Conservation (phyloP, 768 basidiomycete species). For the Agrocybe chaxingu region DNA sequence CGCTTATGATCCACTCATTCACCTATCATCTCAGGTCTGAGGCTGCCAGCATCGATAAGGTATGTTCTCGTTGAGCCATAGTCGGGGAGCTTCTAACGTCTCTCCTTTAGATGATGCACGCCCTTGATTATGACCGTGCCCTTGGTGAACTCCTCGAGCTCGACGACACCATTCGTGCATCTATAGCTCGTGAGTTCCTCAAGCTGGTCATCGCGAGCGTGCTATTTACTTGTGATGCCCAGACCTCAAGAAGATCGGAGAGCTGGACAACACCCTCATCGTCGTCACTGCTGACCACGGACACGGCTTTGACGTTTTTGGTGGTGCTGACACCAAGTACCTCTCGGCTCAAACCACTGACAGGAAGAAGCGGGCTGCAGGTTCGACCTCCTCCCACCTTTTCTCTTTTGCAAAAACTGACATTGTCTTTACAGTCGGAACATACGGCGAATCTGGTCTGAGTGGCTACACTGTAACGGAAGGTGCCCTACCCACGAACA, state of each 20-base stretch:
- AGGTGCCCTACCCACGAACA: constrained; percentile 35
- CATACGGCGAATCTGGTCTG: constrained; percentile 34
- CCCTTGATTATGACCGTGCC: constrained; percentile 43
- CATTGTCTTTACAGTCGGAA: constrained; percentile 26
- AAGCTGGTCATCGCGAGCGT: not conserved
- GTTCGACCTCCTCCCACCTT: constrained; percentile 7
- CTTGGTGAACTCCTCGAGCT: constrained; percentile 43
- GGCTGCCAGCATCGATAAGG: constrained; percentile 44
- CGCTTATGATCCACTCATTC: not conserved
- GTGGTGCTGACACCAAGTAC: constrained; percentile 38
- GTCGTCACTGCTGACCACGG: constrained; percentile 46
- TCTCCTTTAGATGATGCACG: constrained; percentile 39
- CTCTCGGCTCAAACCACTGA: constrained; percentile 29
- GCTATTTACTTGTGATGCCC: not conserved
- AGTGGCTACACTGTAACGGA: constrained; percentile 38
- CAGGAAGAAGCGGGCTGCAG: constrained; percentile 28
- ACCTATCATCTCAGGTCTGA: constrained; percentile 26
- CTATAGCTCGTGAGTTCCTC: constrained; percentile 33
- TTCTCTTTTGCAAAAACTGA: not conserved
- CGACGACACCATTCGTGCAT: constrained; percentile 41
- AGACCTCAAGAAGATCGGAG: constrained; percentile 42
- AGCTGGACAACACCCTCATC: constrained; percentile 39
- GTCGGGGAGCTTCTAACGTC: not conserved
- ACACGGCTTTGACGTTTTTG: constrained; percentile 45
- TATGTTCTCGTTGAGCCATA: constrained; percentile 3